Evolutionary conservation across 148 eudicot species (phyloP).

Genomic region (Dysphania ambrosioides): DNA sequence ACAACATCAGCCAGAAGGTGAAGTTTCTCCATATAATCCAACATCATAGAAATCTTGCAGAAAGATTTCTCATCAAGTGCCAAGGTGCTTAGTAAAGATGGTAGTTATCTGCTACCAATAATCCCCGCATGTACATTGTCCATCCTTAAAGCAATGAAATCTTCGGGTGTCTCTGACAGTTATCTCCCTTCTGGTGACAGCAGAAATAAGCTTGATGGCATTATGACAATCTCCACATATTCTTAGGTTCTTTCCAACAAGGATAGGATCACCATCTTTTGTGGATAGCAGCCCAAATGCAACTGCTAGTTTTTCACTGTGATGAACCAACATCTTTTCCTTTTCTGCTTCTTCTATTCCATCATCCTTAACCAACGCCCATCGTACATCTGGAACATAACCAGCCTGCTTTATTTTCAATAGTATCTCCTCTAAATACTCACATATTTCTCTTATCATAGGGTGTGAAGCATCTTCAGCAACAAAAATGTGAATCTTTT

Average conservation of each 20-base stretch:
- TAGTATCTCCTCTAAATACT: constrained; percentile 48
- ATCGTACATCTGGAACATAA: constrained; percentile 58
- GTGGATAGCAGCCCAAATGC: constrained; percentile 66
- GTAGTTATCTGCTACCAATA: constrained; percentile 46
- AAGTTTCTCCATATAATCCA: neutral
- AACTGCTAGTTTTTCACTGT: constrained; percentile 79
- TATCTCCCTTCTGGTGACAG: constrained; percentile 54
- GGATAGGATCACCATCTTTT: constrained; percentile 45
- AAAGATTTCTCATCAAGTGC: neutral
- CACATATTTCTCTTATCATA: constrained; percentile 43
- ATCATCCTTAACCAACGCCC: constrained; percentile 54
- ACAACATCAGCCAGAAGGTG: neutral
- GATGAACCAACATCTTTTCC: constrained; percentile 50
- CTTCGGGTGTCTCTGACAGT: constrained; percentile 75
- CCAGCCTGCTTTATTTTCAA: constrained; percentile 53
- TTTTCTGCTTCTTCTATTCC: constrained; percentile 41
- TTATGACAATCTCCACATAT: constrained; percentile 88
- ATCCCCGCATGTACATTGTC: constrained; percentile 78
- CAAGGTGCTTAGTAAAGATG: neutral
- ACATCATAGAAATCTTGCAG: neutral
- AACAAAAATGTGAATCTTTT: constrained; percentile 58
- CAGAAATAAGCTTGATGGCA: constrained; percentile 59
- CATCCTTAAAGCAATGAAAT: constrained; percentile 72
- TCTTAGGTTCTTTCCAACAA: constrained; percentile 72
- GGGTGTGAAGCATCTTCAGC: constrained; percentile 80